These are phyloP conservation scores for Cryptococcus deneoformans DNA, from an alignment of 1,284 basidiomycete genomes.

Conservation along the genomic window DNA sequence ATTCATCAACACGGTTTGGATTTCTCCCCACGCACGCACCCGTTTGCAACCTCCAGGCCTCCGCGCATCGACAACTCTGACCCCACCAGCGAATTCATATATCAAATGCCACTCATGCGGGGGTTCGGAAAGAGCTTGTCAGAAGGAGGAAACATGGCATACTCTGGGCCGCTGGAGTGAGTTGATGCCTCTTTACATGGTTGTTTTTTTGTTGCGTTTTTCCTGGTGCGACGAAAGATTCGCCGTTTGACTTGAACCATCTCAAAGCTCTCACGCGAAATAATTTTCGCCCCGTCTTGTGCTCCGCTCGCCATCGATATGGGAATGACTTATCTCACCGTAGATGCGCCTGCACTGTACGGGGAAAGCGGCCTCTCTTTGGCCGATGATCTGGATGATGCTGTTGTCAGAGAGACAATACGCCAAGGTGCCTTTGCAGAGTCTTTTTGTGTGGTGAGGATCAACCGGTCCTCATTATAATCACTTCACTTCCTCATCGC, in stretches of 20 bases:
- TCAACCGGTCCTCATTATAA: too few relatives aligned
- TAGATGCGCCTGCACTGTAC: neutral
- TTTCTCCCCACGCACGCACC: constrained; percentile 13
- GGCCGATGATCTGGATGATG: too few relatives aligned
- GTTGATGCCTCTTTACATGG: neutral
- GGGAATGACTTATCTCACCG: too few relatives aligned
- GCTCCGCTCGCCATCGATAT: too few relatives aligned
- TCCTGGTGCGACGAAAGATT: neutral
- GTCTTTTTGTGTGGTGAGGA: too few relatives aligned
- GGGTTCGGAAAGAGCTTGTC: neutral
- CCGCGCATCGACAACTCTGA: constrained; percentile 22
- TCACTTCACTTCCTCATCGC: too few relatives aligned
- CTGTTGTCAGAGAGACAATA: too few relatives aligned
- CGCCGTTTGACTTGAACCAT: too few relatives aligned
- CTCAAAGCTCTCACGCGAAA: neutral
- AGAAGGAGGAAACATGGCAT: constrained; percentile 6
- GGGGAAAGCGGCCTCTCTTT: neutral
- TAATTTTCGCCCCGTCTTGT: too few relatives aligned
- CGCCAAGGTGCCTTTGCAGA: too few relatives aligned
- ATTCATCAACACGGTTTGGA: neutral
- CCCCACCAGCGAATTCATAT: constrained; percentile 32
- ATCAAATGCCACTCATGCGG: constrained; percentile 16
- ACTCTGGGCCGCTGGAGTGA: constrained; percentile 14
- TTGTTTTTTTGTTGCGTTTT: neutral
- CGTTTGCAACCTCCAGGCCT: constrained; percentile 4